phyloP scores from a whole-genome alignment of 768 basidiomycete genomes.

The Suillus subalutaceus region DNA sequence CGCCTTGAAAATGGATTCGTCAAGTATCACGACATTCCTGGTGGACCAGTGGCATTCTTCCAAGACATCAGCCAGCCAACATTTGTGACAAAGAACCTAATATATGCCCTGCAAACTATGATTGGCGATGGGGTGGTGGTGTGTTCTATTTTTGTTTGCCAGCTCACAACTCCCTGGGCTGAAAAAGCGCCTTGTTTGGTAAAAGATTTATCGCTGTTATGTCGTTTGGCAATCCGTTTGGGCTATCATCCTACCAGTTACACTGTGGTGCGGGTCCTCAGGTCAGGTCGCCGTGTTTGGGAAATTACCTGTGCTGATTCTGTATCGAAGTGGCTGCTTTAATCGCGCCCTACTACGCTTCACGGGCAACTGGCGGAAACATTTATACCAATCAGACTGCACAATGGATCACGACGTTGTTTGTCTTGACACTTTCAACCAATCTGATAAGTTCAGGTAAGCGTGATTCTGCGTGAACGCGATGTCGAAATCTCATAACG shows the following conservation, averaged over 20 bases:
- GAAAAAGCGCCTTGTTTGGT: not conserved
- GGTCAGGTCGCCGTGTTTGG: constrained; percentile 3
- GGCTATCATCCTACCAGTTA: constrained; percentile 15
- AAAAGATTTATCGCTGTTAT: constrained; percentile 21
- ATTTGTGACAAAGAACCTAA: constrained; percentile 27
- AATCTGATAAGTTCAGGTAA: constrained; percentile 16
- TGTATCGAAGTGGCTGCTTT: constrained; percentile 2
- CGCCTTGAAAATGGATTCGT: constrained; percentile 28
- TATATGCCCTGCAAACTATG: constrained; percentile 20
- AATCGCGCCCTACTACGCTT: constrained; percentile 12
- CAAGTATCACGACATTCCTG: constrained; percentile 21
- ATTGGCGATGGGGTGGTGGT: constrained; percentile 16
- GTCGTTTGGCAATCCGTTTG: constrained; percentile 17
- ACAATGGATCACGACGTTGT: constrained; percentile 13
- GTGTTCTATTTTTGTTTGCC: constrained; percentile 1
- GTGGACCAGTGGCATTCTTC: constrained; percentile 29
- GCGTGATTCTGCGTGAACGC: not conserved
- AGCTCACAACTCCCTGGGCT: not conserved
- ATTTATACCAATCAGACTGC: constrained; percentile 3
- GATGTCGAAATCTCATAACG: not conserved
- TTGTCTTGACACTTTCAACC: constrained; percentile 11
- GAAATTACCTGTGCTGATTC: not conserved
- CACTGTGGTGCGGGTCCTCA: constrained; percentile 12
- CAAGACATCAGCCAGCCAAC: constrained; percentile 23
- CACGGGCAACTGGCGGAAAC: constrained; percentile 6